phyloP scores from a whole-genome alignment of 73 alveolate genomes.

The Durusdinium trenchii region DNA sequence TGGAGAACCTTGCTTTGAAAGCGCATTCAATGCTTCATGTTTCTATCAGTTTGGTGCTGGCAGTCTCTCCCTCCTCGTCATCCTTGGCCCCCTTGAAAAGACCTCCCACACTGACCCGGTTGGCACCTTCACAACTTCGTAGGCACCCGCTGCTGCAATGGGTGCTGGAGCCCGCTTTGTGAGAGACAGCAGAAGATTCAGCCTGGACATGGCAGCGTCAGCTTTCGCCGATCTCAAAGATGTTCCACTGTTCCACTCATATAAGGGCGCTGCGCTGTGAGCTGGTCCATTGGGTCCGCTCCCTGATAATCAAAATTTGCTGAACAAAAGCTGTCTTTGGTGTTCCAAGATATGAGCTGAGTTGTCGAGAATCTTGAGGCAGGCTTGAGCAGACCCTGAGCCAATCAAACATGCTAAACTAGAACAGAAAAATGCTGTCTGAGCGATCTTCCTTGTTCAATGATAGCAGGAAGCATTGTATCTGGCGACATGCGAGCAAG shows the following conservation, averaged over 20 bases:
- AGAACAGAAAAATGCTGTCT: not conserved
- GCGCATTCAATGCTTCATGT: no score
- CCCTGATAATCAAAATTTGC: not conserved
- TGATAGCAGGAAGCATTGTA: constrained; percentile 66
- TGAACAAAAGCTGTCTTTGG: not conserved
- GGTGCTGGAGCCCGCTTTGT: constrained; percentile 92
- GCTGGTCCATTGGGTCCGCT: constrained; percentile 90
- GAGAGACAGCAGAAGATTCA: constrained; percentile 72
- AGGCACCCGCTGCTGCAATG: constrained; percentile 60
- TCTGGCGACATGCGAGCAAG: constrained; percentile 86
- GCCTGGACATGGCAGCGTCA: not conserved
- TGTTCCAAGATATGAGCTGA: not conserved
- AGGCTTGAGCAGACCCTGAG: constrained; percentile 68
- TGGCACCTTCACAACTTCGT: constrained; percentile 72
- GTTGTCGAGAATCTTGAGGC: constrained; percentile 67
- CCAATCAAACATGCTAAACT: not conserved
- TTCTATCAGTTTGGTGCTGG: no score
- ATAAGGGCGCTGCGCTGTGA: constrained; percentile 56
- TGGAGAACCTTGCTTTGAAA: no score
- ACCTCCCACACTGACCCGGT: not conserved
- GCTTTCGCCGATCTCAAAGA: not conserved
- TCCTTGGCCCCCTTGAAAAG: no score
- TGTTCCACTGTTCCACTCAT: no score
- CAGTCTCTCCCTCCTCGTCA: no score
- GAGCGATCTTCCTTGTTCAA: constrained; percentile 49